Percentiles rank a stretch among this genome's conserved stretches.
Conservation (phyloP, 345 rosid genomes). For the Citrus inodora region DNA sequence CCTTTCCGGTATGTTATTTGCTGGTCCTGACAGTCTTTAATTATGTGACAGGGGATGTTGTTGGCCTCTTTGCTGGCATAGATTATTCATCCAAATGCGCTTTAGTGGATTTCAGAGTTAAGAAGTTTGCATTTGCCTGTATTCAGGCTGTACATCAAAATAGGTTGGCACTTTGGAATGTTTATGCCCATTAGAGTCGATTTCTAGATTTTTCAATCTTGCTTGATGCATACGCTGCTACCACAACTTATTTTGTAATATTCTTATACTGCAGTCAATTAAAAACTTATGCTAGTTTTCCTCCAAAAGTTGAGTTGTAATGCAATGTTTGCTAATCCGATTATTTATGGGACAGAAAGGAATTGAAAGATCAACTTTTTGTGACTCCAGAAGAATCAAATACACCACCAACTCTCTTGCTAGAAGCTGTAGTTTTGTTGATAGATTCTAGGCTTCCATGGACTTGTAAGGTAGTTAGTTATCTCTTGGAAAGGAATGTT, state of each 20-base stretch:
- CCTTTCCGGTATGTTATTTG: slow-evolving; percentile 15
- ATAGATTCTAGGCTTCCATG: slow-evolving; percentile 85
- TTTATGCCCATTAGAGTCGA: not conserved
- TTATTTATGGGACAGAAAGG: slow-evolving; percentile 44
- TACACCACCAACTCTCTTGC: slow-evolving; percentile 47
- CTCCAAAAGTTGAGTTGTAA: not conserved
- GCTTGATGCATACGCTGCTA: not conserved
- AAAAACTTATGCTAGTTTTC: not conserved
- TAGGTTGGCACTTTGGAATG: slow-evolving; percentile 46
- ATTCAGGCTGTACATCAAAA: slow-evolving; percentile 75
- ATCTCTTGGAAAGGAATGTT: slow-evolving; percentile 55
- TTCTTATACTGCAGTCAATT: not conserved
- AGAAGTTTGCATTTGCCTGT: slow-evolving; percentile 63
- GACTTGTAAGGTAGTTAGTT: slow-evolving; percentile 70
- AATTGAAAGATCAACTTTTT: slow-evolving; percentile 56
- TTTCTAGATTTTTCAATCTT: not conserved
- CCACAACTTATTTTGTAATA: not conserved
- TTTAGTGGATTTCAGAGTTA: slow-evolving; percentile 79
- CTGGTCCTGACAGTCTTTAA: slow-evolving; percentile 15
- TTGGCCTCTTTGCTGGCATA: slow-evolving; percentile 61
- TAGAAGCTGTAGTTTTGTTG: slow-evolving; percentile 61
- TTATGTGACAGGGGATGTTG: slow-evolving; percentile 61
- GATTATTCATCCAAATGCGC: slow-evolving; percentile 43
- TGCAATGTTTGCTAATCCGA: slow-evolving; percentile 19
- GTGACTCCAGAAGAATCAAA: slow-evolving; percentile 39